phyloP scores from a whole-genome alignment of 2,329 filamentous ascomycete species.

The Diaporthe capsici region DNA sequence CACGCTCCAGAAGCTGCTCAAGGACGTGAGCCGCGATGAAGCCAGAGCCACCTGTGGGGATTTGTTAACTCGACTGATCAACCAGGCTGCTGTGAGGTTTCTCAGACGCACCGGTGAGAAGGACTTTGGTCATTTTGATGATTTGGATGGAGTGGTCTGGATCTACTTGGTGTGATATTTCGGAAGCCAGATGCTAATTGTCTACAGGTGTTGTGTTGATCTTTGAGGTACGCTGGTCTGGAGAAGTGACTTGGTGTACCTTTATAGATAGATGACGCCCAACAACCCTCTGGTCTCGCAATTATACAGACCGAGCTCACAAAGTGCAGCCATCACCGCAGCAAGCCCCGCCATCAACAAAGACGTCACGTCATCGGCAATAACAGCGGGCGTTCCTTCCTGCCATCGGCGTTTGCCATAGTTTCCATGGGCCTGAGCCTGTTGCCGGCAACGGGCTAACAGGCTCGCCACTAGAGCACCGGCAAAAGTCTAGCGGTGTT shows the following conservation, averaged over 20 bases:
- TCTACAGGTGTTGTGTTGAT: not conserved
- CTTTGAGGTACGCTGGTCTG: not conserved
- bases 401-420: slow-evolving; percentile 26
- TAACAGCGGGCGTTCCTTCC: not conserved
- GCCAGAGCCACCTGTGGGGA: slow-evolving; percentile 62
- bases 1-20: slow-evolving; percentile 65
- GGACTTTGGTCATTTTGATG: slow-evolving; percentile 60
- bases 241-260: not conserved
- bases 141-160: not conserved
- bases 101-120: slow-evolving; percentile 58
- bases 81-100: not conserved
- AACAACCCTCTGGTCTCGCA: not conserved
- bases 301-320: not conserved
- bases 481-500: slow-evolving; percentile 6
- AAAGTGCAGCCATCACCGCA: slow-evolving; percentile 8
- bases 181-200: too few relatives aligned
- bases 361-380: slow-evolving; percentile 33
- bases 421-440: not conserved
- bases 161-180: not conserved
- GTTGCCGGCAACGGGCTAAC: slow-evolving; percentile 18
- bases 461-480: slow-evolving; percentile 20
- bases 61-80: not conserved
- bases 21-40: slow-evolving; percentile 70
- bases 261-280: not conserved
- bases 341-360: slow-evolving; percentile 14